These are phyloP conservation scores for Fraxinus quadrangulata DNA, from an alignment of 257 asterid species.

Conservation along the genomic window DNA sequence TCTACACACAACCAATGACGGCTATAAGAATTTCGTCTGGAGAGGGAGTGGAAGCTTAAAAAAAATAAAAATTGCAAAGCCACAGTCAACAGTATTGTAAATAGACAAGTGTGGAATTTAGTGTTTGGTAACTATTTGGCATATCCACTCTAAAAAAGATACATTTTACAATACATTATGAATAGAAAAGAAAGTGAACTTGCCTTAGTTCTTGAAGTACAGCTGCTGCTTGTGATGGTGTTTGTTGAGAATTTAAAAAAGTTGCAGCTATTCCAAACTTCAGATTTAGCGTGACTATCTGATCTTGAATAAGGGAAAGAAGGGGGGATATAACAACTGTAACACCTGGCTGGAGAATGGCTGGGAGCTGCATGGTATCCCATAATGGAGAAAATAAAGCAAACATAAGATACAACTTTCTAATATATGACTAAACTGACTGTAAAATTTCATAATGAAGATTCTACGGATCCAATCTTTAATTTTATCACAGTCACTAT, in stretches of 20 bases:
- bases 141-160: not conserved
- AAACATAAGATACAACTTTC: constrained; percentile 14
- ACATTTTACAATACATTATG: not conserved
- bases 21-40: constrained; percentile 17
- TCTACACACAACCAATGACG: not conserved
- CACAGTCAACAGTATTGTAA: not conserved
- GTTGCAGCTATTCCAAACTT: constrained; percentile 94
- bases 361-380: constrained; percentile 74
- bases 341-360: constrained; percentile 81
- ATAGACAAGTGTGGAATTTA: not conserved
- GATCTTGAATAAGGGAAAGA: constrained; percentile 98
- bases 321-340: constrained; percentile 93
- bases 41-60: not conserved
- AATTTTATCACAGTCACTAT: not conserved
- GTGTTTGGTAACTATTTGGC: not conserved
- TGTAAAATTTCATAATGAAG: not conserved
- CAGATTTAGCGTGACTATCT: constrained; percentile 83
- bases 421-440: not conserved
- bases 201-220: constrained; percentile 86
- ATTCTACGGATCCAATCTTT: constrained; percentile 9
- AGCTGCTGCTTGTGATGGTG: constrained; percentile 73
- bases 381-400: constrained; percentile 23
- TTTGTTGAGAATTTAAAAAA: constrained; percentile 94
- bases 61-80: not conserved
- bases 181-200: constrained; percentile 31